Percentiles rank a stretch among this genome's conserved stretches.
phyloP scores from a whole-genome alignment of 805 yeast species.

The Candida yuanshanica region DNA sequence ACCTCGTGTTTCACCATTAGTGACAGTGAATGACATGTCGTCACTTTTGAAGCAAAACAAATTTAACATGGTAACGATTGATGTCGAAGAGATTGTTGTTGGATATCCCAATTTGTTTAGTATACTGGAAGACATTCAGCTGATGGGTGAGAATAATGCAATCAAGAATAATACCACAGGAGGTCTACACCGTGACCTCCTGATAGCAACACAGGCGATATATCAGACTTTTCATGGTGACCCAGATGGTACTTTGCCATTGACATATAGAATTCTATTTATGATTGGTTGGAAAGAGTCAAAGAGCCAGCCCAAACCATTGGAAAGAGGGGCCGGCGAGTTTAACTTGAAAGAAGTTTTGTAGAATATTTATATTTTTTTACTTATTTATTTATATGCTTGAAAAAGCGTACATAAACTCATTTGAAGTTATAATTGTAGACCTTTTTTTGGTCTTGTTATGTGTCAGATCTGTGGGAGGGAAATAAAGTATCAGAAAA shows the following conservation, averaged over 20 bases:
- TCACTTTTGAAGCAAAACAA: slow-evolving; percentile 67
- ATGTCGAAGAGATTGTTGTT: slow-evolving; percentile 76
- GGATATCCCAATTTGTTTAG: slow-evolving; percentile 69
- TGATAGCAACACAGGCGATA: slow-evolving; percentile 73
- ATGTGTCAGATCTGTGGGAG: too few species aligned
- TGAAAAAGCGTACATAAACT: too few species aligned
- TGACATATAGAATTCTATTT: slow-evolving; percentile 70
- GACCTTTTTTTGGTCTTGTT: too few species aligned
- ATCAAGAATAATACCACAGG: slow-evolving; percentile 31
- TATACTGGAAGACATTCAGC: slow-evolving; percentile 62
- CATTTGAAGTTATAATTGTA: too few species aligned
- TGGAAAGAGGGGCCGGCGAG: slow-evolving; percentile 67
- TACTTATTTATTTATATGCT: slow-evolving; percentile 2
- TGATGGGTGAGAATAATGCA: slow-evolving; percentile 84
- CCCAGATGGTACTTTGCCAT: slow-evolving; percentile 54
- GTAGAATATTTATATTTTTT: slow-evolving; percentile 4
- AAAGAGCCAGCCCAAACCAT: slow-evolving; percentile 63
- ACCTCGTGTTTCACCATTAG: slow-evolving; percentile 77
- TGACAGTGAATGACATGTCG: slow-evolving; percentile 73
- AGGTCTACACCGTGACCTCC: slow-evolving; percentile 51
- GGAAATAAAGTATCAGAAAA: too few species aligned
- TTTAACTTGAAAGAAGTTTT: slow-evolving; percentile 62
- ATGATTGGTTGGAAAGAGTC: slow-evolving; percentile 90
- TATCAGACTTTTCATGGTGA: slow-evolving; percentile 70
- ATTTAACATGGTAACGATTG: slow-evolving; percentile 75